phyloP scores from a whole-genome alignment of 345 rosid genomes.

The Erysimum cheiranthoides region DNA sequence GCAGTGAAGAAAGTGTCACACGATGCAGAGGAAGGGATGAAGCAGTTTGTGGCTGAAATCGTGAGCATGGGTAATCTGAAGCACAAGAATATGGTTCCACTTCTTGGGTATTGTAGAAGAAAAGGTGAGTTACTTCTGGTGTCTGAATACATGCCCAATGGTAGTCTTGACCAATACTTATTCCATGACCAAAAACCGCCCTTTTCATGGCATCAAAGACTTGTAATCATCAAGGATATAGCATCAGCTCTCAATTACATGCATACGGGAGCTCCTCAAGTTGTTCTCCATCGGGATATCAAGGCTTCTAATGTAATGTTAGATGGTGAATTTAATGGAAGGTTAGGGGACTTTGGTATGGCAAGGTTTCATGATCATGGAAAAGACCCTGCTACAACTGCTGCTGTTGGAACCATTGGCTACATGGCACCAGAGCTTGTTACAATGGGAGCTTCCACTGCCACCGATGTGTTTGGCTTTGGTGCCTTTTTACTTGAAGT shows the following conservation, averaged over 20 bases:
- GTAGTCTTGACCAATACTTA: constrained; percentile 54
- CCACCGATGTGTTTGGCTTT: constrained; percentile 52
- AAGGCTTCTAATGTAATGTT: constrained; percentile 56
- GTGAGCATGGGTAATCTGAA: constrained; percentile 53
- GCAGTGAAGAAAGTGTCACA: constrained; percentile 65
- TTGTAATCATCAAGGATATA: constrained; percentile 47
- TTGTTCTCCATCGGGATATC: constrained; percentile 58
- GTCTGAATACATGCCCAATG: constrained; percentile 55
- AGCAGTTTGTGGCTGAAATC: constrained; percentile 56
- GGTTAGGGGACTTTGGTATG: constrained; percentile 63
- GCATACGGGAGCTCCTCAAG: constrained; percentile 57
- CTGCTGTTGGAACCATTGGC: constrained; percentile 55
- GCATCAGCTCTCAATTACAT: constrained; percentile 53
- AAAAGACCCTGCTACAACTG: constrained; percentile 47
- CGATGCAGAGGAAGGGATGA: constrained; percentile 56
- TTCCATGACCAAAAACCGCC: constrained; percentile 19
- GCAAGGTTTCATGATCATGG: constrained; percentile 55
- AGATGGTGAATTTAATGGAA: constrained; percentile 50
- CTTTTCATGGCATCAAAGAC: constrained; percentile 52
- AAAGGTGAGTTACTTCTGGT: constrained; percentile 52
- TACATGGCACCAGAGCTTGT: constrained; percentile 57
- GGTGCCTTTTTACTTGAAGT: constrained; percentile 56
- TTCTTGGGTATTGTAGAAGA: constrained; percentile 56
- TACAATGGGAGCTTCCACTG: constrained; percentile 44
- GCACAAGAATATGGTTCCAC: constrained; percentile 58